These are phyloP conservation scores for Plenodomus tracheiphilus DNA, from an alignment of 2,329 filamentous ascomycete species.

Conservation along the genomic window DNA sequence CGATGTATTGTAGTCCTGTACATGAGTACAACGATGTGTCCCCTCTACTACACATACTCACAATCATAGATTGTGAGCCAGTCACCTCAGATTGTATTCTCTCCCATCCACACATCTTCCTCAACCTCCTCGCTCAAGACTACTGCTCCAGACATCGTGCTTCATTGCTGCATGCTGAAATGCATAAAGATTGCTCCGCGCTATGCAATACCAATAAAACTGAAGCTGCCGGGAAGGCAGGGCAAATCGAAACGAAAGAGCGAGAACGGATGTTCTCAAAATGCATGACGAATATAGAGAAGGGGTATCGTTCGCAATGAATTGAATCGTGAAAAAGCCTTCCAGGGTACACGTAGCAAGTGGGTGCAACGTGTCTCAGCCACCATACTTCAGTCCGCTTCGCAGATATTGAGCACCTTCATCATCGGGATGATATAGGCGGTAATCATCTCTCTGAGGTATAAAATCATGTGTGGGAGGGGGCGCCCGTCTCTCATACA, in stretches of 20 bases:
- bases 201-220: conserved; percentile 1
- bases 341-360: conserved; percentile 15
- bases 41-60: background rate
- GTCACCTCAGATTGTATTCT: background rate
- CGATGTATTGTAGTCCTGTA: too few relatives aligned
- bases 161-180: background rate
- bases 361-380: conserved; percentile 15
- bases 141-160: background rate
- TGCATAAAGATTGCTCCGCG: background rate
- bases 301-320: conserved; percentile 23
- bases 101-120: background rate
- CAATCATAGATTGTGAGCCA: background rate
- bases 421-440: conserved; percentile 10
- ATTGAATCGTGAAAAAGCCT: conserved; percentile 19
- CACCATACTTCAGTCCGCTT: conserved; percentile 15
- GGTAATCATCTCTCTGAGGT: conserved; percentile 13
- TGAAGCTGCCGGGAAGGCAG: background rate
- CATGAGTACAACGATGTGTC: too few relatives aligned
- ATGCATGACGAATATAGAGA: conserved; percentile 19
- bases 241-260: background rate
- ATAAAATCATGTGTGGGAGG: conserved; percentile 13
- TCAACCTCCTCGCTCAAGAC: background rate
- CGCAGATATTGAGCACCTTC: conserved; percentile 13
- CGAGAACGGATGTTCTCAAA: conserved; percentile 4
- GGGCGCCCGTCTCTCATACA: conserved; percentile 12